Conservation (phyloP, 1,284 basidiomycete genomes). For the Xerocomus minutiporus region DNA sequence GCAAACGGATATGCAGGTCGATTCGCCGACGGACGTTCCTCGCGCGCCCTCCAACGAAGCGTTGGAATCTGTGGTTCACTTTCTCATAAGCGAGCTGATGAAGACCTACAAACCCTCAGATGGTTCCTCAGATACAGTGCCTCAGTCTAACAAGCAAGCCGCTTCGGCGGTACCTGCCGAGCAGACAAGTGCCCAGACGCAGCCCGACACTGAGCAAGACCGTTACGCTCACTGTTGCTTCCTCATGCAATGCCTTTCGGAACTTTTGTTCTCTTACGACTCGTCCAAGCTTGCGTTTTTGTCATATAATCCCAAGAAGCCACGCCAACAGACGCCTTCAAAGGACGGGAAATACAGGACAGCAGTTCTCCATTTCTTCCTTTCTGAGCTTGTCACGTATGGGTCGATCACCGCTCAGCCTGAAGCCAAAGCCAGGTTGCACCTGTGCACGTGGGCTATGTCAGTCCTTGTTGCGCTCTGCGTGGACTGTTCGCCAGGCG, state of each 20-base stretch:
- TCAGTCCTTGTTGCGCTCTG: slow-evolving; percentile 90
- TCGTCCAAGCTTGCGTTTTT: slow-evolving; percentile 87
- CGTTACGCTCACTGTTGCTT: slow-evolving; percentile 73
- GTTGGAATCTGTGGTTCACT: slow-evolving; percentile 66
- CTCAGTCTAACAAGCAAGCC: slow-evolving; percentile 18
- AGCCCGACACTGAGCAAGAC: slow-evolving; percentile 32
- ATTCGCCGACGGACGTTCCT: slow-evolving; percentile 38
- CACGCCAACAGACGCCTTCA: slow-evolving; percentile 50
- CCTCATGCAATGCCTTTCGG: slow-evolving; percentile 88
- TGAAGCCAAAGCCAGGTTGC: slow-evolving; percentile 52
- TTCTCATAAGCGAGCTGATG: slow-evolving; percentile 71
- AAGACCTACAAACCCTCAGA: slow-evolving; percentile 46
- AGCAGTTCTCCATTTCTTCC: slow-evolving; percentile 70
- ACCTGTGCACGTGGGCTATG: slow-evolving; percentile 85
- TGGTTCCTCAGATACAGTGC: slow-evolving; percentile 7
- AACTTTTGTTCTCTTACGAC: slow-evolving; percentile 91
- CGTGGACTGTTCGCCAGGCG: slow-evolving; percentile 67
- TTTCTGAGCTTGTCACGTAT: slow-evolving; percentile 74
- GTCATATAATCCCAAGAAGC: slow-evolving; percentile 70
- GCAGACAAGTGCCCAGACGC: slow-evolving; percentile 18
- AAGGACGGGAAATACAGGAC: slow-evolving; percentile 65
- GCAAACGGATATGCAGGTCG: slow-evolving; percentile 62
- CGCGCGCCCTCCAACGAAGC: slow-evolving; percentile 39
- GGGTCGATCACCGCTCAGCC: slow-evolving; percentile 64
- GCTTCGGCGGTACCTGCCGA: slow-evolving; percentile 8